A percentile compares a stretch with the other conserved stretches of the same genome.
These are phyloP conservation scores for Heritiera fomes DNA, from an alignment of 345 rosid species.

Conservation along the genomic window DNA sequence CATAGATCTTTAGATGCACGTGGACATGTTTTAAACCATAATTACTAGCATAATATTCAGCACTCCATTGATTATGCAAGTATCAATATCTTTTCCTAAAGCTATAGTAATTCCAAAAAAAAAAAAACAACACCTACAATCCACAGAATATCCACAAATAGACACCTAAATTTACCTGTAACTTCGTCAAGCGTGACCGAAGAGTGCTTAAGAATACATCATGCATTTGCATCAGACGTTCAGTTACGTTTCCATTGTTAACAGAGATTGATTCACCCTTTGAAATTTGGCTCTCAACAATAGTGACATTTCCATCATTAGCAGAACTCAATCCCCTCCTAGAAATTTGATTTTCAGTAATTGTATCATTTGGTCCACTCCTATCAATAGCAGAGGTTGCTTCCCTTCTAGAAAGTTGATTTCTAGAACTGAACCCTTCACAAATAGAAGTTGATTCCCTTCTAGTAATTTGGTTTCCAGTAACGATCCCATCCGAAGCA, in stretches of 20 bases:
- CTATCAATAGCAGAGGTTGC: conserved; percentile 7
- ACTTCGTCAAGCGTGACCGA: conserved; percentile 82
- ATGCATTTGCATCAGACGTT: conserved; percentile 74
- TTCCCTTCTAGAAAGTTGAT: conserved; percentile 13
- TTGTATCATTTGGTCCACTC: conserved; percentile 1
- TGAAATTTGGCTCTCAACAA: conserved; percentile 36
- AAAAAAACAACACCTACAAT: not conserved
- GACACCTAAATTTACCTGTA: conserved; percentile 60
- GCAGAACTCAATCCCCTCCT: not conserved
- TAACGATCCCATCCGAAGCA: not conserved
- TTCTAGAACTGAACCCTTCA: conserved; percentile 10
- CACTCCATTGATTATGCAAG: not conserved
- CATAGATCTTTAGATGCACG: not conserved
- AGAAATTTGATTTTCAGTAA: conserved; percentile 15
- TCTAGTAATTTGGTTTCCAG: conserved; percentile 3
- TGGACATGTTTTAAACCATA: conserved; percentile 4
- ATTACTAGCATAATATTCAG: not conserved
- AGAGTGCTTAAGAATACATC: conserved; percentile 70
- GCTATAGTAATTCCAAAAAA: not conserved
- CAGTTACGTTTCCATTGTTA: conserved; percentile 47
- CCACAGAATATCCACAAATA: not conserved
- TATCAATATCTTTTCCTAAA: not conserved
- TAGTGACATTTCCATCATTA: not conserved
- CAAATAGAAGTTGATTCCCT: conserved; percentile 11
- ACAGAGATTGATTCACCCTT: conserved; percentile 43